Evolutionary conservation across 345 rosid species (phyloP), one percentile per base, ranked within the genome.

Genomic region (Citrus cavaleriei): DNA sequence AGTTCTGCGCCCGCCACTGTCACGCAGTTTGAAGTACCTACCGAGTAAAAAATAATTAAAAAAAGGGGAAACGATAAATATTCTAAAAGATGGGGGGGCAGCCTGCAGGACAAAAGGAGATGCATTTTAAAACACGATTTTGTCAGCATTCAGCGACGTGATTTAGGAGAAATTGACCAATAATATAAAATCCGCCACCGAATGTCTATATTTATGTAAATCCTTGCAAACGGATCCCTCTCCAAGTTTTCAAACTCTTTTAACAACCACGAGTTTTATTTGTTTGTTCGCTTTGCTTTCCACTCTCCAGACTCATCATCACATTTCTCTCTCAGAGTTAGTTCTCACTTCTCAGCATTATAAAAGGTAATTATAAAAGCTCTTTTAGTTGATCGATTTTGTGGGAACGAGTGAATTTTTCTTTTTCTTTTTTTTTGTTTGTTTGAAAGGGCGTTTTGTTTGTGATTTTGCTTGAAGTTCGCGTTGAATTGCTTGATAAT

Each of bases 191-290:
- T 28, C n/a, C 10, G 67, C 32, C 19, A 73, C 67, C 60, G 16
- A 34, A 24, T 2, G 4, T 3, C 3, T 12, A 3, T 76, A 73
- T 54, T 74, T 73, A 51, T 75, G 75, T 27, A 72, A 68, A 76
- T 68, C 73, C 59, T 72, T 77, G 76, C 76, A 69, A 59, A 81
- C 78, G 72, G 72, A 78, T 79, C 80, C 82, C 74, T 87, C 81
- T 79, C 83, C 83, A 68, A 46, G 58, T 54, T 19, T 18, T 6
- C 6, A 19, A 73, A 76, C 73, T 67, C 75, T 37, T 37, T 32
- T 72, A 77, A 60, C 80, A 65, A 81, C 91, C 90, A 89, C 91
- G 77, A 68, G 75, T 66, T 79, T 13, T 46, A 46, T 49, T 27
- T 30, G 27, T 70, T 24, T 8, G 37, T 35, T 35, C 27, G n/a